Conservation (phyloP, 257 asterid species). For the Ilex aquifolium region DNA sequence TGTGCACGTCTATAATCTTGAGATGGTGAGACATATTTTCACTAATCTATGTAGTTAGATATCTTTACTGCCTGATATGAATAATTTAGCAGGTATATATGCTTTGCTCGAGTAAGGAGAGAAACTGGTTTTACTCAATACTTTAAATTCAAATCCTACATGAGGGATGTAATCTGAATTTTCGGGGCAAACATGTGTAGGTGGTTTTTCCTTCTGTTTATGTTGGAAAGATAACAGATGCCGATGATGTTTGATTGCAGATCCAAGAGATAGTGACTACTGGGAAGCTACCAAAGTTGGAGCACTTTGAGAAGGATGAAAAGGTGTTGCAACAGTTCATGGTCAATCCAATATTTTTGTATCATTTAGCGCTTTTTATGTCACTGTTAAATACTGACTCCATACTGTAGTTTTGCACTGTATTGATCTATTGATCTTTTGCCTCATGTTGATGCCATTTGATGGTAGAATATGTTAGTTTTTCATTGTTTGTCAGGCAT, state of each 20-base stretch:
- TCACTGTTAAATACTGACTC: constrained; percentile 3
- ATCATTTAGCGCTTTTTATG: neutral
- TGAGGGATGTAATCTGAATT: constrained; percentile 1
- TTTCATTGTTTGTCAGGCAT: neutral
- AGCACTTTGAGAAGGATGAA: constrained; percentile 88
- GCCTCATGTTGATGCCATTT: constrained; percentile 9
- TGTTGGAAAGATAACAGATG: neutral
- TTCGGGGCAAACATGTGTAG: constrained; percentile 2
- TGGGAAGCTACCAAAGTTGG: constrained; percentile 90
- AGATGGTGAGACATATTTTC: too few species aligned
- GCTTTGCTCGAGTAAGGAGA: too few species aligned
- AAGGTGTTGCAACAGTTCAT: constrained; percentile 40
- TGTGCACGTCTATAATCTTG: too few species aligned
- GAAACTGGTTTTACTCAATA: neutral
- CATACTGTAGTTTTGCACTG: constrained; percentile 1
- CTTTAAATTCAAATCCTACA: neutral
- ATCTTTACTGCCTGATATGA: constrained; percentile 6
- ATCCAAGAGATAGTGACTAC: constrained; percentile 93
- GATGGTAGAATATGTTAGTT: neutral
- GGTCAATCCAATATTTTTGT: neutral
- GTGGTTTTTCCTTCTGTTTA: neutral
- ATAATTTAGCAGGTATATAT: too few species aligned
- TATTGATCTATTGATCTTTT: constrained; percentile 13
- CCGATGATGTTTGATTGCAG: constrained; percentile 41
- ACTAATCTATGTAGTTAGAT: too few species aligned